Conservation (phyloP, 2,329 filamentous ascomycete species). For the Dactylellina leptospora region DNA sequence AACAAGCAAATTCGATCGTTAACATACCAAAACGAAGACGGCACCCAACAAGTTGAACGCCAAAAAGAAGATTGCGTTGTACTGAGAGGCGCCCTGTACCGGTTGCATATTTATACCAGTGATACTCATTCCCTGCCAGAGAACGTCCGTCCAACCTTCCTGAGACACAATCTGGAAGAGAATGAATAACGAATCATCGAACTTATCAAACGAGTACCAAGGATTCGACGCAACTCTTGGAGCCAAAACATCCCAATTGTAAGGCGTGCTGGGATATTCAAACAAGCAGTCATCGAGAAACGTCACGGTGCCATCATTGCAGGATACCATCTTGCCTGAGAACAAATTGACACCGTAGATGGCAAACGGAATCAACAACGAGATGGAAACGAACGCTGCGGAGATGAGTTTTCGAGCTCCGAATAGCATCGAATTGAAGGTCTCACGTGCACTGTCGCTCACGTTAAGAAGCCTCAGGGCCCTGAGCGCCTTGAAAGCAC, state of each 20-base stretch:
- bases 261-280: constrained; percentile 80
- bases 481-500: constrained; percentile 94
- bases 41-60: constrained; percentile 95
- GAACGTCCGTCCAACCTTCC: constrained; percentile 96
- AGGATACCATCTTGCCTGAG: constrained; percentile 78
- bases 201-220: constrained; percentile 92
- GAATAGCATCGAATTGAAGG: constrained; percentile 93
- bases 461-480: constrained; percentile 91
- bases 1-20: background rate
- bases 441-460: constrained; percentile 92
- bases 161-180: constrained; percentile 99
- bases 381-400: constrained; percentile 91
- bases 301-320: constrained; percentile 76
- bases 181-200: constrained; percentile 90
- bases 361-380: constrained; percentile 92
- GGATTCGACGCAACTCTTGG: constrained; percentile 82
- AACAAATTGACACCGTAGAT: constrained; percentile 96
- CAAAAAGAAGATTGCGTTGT: constrained; percentile 93
- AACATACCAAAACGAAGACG: constrained; percentile 78
- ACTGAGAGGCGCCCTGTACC: constrained; percentile 72
- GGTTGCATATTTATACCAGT: constrained; percentile 79
- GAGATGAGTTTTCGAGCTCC: constrained; percentile 94
- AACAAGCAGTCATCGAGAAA: constrained; percentile 79
- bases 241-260: constrained; percentile 82
- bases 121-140: constrained; percentile 82